Conservation (phyloP, 2,329 filamentous ascomycete genomes). For the Fusarium sp. region DNA sequence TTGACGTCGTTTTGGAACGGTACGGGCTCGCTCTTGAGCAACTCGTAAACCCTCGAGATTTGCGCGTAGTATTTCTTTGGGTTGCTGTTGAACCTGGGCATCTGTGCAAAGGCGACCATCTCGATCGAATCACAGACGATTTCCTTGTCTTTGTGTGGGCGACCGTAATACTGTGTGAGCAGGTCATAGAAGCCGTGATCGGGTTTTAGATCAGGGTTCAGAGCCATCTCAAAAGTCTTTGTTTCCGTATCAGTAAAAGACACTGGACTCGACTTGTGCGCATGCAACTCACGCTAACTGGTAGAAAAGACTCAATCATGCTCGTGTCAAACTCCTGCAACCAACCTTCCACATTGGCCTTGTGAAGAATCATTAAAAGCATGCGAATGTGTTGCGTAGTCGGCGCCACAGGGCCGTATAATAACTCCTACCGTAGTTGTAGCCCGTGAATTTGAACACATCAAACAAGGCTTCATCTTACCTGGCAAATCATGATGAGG, state of each 20-base stretch:
- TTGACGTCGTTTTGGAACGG: background rate
- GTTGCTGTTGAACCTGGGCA: slow-evolving; percentile 9
- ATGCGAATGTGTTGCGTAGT: slow-evolving; percentile 1
- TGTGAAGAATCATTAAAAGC: background rate
- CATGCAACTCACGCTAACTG: background rate
- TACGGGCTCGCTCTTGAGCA: background rate
- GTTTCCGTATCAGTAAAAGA: background rate
- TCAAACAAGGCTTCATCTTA: background rate
- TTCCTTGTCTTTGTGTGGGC: background rate
- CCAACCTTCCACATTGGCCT: background rate
- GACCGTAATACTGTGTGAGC: background rate
- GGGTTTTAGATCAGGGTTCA: background rate
- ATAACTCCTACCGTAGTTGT: background rate
- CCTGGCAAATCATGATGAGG: slow-evolving; percentile 6
- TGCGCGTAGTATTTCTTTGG: background rate
- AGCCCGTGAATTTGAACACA: background rate
- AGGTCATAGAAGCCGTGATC: slow-evolving; percentile 4
- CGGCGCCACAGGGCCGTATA: slow-evolving; percentile 1
- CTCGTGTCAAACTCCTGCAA: background rate
- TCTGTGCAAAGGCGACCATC: slow-evolving; percentile 2
- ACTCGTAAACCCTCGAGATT: background rate
- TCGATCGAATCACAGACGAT: background rate
- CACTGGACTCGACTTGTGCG: background rate
- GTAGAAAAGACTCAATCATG: slow-evolving; percentile 1
- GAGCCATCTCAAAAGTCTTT: slow-evolving; percentile 3